Evolutionary conservation across 2,329 filamentous ascomycete species (phyloP).

Genomic region (Stachybotrys chartarum): DNA sequence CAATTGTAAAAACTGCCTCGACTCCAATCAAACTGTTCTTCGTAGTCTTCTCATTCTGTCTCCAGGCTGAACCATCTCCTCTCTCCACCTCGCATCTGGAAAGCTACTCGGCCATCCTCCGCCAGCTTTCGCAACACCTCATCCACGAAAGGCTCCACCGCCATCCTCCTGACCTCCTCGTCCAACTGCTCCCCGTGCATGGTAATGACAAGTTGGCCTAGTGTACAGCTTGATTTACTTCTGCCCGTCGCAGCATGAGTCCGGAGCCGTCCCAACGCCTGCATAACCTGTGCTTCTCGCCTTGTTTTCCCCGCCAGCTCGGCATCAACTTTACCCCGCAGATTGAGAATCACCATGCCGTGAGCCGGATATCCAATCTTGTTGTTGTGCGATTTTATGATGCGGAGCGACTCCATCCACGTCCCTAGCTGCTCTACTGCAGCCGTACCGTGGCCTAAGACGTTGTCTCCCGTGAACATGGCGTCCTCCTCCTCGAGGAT

Average conservation of each 20-base stretch:
- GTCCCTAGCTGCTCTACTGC: constrained; percentile 61
- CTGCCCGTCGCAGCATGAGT: not conserved
- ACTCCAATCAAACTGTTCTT: too few species aligned
- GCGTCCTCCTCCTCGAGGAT: constrained; percentile 56
- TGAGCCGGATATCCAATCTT: constrained; percentile 52
- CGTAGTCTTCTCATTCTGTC: too few species aligned
- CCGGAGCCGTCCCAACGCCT: constrained; percentile 19
- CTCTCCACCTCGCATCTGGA: constrained; percentile 23
- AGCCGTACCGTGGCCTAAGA: constrained; percentile 64
- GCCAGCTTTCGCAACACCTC: constrained; percentile 35
- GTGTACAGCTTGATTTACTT: constrained; percentile 25
- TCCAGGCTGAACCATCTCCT: constrained; percentile 39
- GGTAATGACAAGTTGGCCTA: constrained; percentile 31
- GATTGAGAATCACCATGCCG: constrained; percentile 50
- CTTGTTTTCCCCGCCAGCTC: constrained; percentile 28
- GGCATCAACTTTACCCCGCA: constrained; percentile 2
- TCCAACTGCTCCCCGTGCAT: constrained; percentile 31
- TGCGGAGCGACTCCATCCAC: constrained; percentile 54
- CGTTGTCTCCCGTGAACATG: constrained; percentile 68
- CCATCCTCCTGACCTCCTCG: constrained; percentile 23
- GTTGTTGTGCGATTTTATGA: constrained; percentile 49
- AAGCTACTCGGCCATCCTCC: constrained; percentile 33
- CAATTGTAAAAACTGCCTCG: too few species aligned
- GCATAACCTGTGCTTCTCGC: constrained; percentile 31
- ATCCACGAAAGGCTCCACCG: constrained; percentile 34